phyloP scores from a whole-genome alignment of 768 basidiomycete genomes.

The Agrocybe chaxingu region DNA sequence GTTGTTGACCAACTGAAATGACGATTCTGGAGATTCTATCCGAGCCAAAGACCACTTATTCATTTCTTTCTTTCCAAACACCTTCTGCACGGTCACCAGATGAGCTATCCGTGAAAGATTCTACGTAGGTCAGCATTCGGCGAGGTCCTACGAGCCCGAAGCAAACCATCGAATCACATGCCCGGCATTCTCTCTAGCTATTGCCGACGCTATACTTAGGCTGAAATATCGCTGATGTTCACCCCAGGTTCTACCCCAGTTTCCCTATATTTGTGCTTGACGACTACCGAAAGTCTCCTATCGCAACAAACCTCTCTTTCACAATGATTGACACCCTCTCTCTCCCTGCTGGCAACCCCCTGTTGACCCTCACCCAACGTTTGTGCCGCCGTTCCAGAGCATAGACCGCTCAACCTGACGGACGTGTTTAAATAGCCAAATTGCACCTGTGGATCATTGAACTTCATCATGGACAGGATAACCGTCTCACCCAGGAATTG shows the following conservation, averaged over 20 bases:
- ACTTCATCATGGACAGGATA: constrained; percentile 76
- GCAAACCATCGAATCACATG: constrained; percentile 8
- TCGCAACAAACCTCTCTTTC: too few relatives aligned
- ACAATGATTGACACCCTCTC: constrained; percentile 45
- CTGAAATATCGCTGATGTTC: background rate
- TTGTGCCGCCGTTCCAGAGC: constrained; percentile 7
- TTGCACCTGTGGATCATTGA: constrained; percentile 72
- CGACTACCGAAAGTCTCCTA: background rate
- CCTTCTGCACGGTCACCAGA: too few relatives aligned
- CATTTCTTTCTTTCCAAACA: too few relatives aligned
- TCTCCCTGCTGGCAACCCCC: constrained; percentile 46
- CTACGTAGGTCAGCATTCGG: background rate
- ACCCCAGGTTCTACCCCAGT: background rate
- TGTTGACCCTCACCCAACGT: constrained; percentile 73
- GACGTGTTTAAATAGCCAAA: constrained; percentile 39
- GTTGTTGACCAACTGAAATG: constrained; percentile 15
- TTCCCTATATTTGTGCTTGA: background rate
- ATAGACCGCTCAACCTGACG: background rate
- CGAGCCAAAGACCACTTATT: too few relatives aligned
- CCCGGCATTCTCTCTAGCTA: background rate
- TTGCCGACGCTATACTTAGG: background rate
- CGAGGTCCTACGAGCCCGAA: background rate
- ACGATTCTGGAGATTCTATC: background rate
- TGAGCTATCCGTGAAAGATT: too few relatives aligned
- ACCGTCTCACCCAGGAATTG: constrained; percentile 57